A percentile compares a stretch with the other conserved stretches of the same genome.
Evolutionary conservation across 2,329 filamentous ascomycete genomes (phyloP).

Genomic region (Fusarium armeniacum): DNA sequence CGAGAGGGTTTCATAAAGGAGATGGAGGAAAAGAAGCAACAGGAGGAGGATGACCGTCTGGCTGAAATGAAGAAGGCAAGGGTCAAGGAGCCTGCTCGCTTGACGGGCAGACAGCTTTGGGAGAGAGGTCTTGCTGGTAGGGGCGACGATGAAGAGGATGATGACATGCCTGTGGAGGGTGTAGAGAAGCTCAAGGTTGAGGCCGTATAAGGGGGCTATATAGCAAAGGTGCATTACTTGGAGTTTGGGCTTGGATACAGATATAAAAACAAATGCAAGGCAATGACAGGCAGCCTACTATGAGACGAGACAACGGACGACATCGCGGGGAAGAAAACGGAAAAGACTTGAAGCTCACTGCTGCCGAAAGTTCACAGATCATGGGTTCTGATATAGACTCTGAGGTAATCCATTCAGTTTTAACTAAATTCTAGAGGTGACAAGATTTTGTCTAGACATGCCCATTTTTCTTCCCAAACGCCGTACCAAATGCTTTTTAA

Average conservation of each 20-base stretch:
- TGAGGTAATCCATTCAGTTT: conserved; percentile 34
- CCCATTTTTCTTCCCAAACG: conserved; percentile 47
- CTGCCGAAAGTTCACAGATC: conserved; percentile 15
- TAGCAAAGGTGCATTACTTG: conserved; percentile 44
- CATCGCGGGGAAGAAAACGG: conserved; percentile 15
- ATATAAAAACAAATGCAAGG: conserved; percentile 28
- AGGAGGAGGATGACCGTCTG: conserved; percentile 80
- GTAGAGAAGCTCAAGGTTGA: conserved; percentile 81
- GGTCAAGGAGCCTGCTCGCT: conserved; percentile 78
- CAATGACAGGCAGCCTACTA: conserved; percentile 28
- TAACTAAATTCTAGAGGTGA: conserved; percentile 41
- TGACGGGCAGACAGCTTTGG: conserved; percentile 84
- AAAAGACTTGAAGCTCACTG: conserved; percentile 2
- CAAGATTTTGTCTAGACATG: conserved; percentile 41
- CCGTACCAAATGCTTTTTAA: conserved; percentile 45
- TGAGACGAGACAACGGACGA: conserved; percentile 27
- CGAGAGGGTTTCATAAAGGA: conserved; percentile 82
- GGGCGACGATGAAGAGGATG: conserved; percentile 76
- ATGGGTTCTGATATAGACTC: conserved; percentile 43
- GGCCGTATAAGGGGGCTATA: conserved; percentile 53
- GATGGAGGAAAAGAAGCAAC: conserved; percentile 79
- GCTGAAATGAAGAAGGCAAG: conserved; percentile 86
- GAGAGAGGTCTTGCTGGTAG: conserved; percentile 79
- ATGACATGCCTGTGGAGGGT: conserved; percentile 72
- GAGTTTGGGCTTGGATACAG: conserved; percentile 48